Base-by-base conservation (phyloP, 139 green algal species). In the Chlamydomonas sphaeroides region DNA sequence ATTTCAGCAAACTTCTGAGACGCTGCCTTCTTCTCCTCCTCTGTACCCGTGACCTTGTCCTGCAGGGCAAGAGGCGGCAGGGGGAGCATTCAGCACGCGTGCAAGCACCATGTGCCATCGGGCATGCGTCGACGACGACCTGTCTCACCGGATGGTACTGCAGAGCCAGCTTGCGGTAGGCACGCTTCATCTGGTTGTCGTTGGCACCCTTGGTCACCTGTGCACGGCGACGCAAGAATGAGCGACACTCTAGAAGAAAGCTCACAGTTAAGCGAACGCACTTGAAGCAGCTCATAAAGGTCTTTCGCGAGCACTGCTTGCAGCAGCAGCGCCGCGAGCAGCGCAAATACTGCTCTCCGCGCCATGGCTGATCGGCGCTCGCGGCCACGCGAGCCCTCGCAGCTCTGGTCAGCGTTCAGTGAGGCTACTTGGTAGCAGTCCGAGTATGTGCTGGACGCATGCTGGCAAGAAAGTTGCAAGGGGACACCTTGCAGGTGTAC, bases 1-100 rank as follows among this genome's bases (percentile, higher is more conserved):
- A 99, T 98, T 32, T 99, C 97, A n/a, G 95, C 89, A 86, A 99
- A 99, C 79, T 95, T 97, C 36, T 96, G 94, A 6, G 89, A 92
- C 41, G 97, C 97, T 28, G 91, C 88, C 62, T 97, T 91, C 87
- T 99, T 97, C 39, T 98, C 95, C 28, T 92, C 88, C 32, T 92
- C 90, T 23, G 73, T 96, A 59, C 98, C 97, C 33, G 92, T 90
- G 36, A 97, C 94, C 77, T 98, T 97, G 70, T 97, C 94, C 89
- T 95, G 85, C 33, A 71, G 1, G 10, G 53, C 23, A 18, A 30
- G 21, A 32, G n/a, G n/a, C n/a, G n/a, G n/a, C n/a, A n/a, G n/a
- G n/a, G n/a, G n/a, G n/a, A n/a, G n/a, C n/a, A n/a, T n/a, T n/a
- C n/a, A n/a, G n/a, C n/a, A n/a, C n/a, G n/a, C n/a, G n/a, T n/a